Evolutionary conservation across 2,329 filamentous ascomycete genomes (phyloP).

Genomic region (Xylariaceae sp.): DNA sequence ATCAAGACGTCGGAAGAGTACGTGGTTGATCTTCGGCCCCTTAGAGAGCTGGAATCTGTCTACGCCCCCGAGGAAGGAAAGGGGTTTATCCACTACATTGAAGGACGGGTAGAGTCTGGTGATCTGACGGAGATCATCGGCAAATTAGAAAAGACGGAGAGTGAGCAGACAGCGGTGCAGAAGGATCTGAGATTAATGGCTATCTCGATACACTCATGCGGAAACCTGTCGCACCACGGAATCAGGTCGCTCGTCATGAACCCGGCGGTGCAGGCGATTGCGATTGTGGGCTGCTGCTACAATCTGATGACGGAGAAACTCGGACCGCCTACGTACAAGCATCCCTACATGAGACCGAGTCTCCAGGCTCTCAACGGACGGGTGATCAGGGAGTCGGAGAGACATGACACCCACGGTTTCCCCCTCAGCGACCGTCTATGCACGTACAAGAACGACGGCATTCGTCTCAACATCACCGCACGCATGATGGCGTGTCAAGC

Average conservation of each 20-base stretch:
- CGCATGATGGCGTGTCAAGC: constrained; percentile 98
- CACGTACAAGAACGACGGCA: constrained; percentile 54
- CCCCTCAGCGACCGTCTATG: constrained; percentile 75
- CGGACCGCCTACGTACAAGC: constrained; percentile 80
- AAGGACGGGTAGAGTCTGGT: constrained; percentile 67
- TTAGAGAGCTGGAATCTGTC: constrained; percentile 44
- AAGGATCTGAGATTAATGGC: constrained; percentile 63
- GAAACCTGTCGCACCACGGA: constrained; percentile 93
- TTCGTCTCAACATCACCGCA: constrained; percentile 90
- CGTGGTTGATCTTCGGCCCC: constrained; percentile 46
- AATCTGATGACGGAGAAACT: constrained; percentile 90
- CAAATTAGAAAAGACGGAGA: constrained; percentile 27
- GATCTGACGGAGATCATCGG: constrained; percentile 48
- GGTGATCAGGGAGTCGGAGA: constrained; percentile 60
- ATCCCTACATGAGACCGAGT: constrained; percentile 67
- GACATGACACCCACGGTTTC: constrained; percentile 85
- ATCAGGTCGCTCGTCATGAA: constrained; percentile 83
- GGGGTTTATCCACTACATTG: constrained; percentile 71
- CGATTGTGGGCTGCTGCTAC: constrained; percentile 97
- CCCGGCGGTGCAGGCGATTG: constrained; percentile 78
- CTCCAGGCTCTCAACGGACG: constrained; percentile 63
- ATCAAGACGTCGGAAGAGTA: constrained; percentile 30
- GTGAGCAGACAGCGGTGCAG: constrained; percentile 24
- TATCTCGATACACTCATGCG: constrained; percentile 93
- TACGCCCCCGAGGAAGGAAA: constrained; percentile 57